Evolutionary conservation across 495 filamentous ascomycete species (phyloP).

Genomic region (Talaromyces ruber): DNA sequence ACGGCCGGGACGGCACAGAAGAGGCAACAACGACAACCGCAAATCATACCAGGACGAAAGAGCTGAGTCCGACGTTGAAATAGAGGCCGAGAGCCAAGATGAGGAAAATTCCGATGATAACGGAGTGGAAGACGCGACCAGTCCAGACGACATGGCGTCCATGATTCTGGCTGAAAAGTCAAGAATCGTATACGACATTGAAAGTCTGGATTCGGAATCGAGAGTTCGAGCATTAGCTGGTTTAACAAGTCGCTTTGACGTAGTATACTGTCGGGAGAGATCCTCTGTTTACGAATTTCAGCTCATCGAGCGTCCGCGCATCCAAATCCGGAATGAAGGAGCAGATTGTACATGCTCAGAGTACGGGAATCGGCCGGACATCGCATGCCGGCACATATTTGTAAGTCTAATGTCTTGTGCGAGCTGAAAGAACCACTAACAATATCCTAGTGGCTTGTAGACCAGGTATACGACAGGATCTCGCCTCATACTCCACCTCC

Average conservation of each 20-base stretch:
- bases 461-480: constrained; percentile 33
- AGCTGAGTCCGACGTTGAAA: not conserved
- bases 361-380: constrained; percentile 20
- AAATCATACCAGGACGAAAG: not conserved
- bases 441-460: constrained; percentile 31
- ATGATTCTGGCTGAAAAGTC: constrained; percentile 20
- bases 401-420: constrained; percentile 16
- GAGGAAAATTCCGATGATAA: constrained; percentile 12
- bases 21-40: constrained; percentile 9
- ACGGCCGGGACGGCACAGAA: constrained; percentile 5
- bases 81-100: constrained; percentile 4
- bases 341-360: constrained; percentile 31
- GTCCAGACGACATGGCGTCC: constrained; percentile 9
- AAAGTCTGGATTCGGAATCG: constrained; percentile 23
- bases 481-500: constrained; percentile 15
- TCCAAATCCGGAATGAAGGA: constrained; percentile 19
- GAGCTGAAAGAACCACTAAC: not conserved
- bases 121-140: constrained; percentile 8
- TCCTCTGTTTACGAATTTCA: constrained; percentile 28
- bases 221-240: constrained; percentile 28
- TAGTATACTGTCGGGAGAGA: constrained; percentile 24
- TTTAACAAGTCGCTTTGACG: constrained; percentile 25
- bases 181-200: constrained; percentile 36
- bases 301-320: constrained; percentile 22
- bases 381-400: constrained; percentile 39